Evolutionary conservation across 164 flowering plant species (phyloP).

Genomic region (Vitis rupestris): DNA sequence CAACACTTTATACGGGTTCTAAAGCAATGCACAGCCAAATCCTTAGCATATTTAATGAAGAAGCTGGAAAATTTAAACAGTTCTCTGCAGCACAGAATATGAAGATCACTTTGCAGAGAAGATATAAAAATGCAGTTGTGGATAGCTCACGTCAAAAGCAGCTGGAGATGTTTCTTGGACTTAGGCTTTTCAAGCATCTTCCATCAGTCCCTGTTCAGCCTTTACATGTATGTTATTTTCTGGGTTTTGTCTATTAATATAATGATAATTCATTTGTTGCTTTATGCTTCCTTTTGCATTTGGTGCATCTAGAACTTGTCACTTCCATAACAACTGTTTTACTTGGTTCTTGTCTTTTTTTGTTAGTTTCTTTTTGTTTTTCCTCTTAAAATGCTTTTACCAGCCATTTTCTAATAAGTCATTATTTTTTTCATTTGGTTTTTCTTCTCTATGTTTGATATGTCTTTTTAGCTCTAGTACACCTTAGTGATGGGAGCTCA

Average conservation of each 20-base stretch:
- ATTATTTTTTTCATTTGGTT: too few relatives aligned
- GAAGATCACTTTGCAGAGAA: constrained; percentile 88
- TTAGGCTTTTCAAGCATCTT: constrained; percentile 95
- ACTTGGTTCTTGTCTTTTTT: too few relatives aligned
- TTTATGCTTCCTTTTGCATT: not conserved
- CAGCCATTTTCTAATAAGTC: too few relatives aligned
- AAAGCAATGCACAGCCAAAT: constrained; percentile 99
- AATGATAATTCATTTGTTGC: constrained; percentile 3
- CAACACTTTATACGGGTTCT: constrained; percentile 97
- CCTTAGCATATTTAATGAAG: constrained; percentile 90
- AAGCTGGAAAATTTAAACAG: constrained; percentile 84
- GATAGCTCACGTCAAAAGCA: constrained; percentile 99
- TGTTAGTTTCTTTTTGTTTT: too few relatives aligned
- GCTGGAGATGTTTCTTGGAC: constrained; percentile 94
- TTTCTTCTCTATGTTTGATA: too few relatives aligned
- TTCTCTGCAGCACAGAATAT: constrained; percentile 94
- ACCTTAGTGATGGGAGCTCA: too few relatives aligned
- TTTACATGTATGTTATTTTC: constrained; percentile 55
- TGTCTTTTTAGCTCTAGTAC: too few relatives aligned
- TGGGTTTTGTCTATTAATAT: not conserved
- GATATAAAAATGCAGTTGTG: constrained; percentile 84
- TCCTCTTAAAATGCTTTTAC: too few relatives aligned
- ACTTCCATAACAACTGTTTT: too few relatives aligned
- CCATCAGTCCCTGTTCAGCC: constrained; percentile 76
- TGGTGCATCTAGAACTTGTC: too few relatives aligned